phyloP scores from a whole-genome alignment of 352 stramenopile species.

The Phytopythium vexans region DNA sequence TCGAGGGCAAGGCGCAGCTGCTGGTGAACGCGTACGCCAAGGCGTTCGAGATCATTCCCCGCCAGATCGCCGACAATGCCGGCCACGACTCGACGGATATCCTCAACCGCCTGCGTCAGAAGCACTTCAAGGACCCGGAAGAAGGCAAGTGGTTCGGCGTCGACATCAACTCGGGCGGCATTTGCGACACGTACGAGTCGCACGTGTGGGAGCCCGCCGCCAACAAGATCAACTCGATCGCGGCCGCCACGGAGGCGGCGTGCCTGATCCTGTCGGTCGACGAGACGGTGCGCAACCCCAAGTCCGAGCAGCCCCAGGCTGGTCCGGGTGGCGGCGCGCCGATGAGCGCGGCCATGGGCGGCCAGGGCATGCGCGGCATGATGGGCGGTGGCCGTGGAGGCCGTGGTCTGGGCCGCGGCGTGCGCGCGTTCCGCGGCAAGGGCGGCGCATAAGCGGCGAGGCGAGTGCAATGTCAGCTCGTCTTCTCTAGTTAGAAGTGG shows the following conservation, averaged over 20 bases:
- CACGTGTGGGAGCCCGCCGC: slow-evolving; percentile 99
- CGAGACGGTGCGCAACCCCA: slow-evolving; percentile 98
- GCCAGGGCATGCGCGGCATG: slow-evolving; percentile 90
- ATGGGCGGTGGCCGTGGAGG: slow-evolving; percentile 72
- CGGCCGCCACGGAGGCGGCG: slow-evolving; percentile 95
- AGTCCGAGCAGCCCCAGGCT: slow-evolving; percentile 92
- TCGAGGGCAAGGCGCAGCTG: slow-evolving; percentile 97
- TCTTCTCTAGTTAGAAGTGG: slow-evolving; percentile 3
- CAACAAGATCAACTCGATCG: slow-evolving; percentile 98
- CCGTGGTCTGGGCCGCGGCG: slow-evolving; percentile 70
- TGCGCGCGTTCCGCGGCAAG: slow-evolving; percentile 76
- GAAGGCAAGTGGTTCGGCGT: slow-evolving; percentile 97
- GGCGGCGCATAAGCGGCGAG: slow-evolving; percentile 59
- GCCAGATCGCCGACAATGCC: slow-evolving; percentile 98
- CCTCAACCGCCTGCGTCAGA: slow-evolving; percentile 94
- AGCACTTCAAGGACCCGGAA: slow-evolving; percentile 94
- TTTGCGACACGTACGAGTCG: slow-evolving; percentile 97
- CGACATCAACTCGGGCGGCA: slow-evolving; percentile 95
- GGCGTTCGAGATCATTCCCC: slow-evolving; percentile 97
- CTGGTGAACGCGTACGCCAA: slow-evolving; percentile 96
- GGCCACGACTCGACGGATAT: slow-evolving; percentile 98
- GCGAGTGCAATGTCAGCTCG: background rate
- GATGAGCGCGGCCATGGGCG: slow-evolving; percentile 90
- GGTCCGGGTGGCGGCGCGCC: slow-evolving; percentile 50
- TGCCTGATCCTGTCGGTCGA: slow-evolving; percentile 99